Conservation (phyloP, 1,284 basidiomycete species). For the Heterobasidion irregulare region DNA sequence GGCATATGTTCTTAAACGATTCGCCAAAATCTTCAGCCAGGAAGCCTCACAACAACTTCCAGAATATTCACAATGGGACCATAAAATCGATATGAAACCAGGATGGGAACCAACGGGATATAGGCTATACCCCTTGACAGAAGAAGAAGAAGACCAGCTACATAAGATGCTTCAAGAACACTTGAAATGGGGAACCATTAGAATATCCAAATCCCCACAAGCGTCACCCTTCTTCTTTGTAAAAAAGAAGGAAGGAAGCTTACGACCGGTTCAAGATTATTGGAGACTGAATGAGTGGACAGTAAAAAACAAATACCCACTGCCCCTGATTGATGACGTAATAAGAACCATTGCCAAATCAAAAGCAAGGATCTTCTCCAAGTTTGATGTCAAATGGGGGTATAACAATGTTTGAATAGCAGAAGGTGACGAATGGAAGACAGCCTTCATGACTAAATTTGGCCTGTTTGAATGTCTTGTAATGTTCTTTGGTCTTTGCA, state of each 20-base stretch:
- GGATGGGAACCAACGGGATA: neutral
- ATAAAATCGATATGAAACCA: neutral
- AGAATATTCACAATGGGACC: no score
- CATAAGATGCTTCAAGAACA: neutral
- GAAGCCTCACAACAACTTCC: neutral
- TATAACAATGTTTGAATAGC: no score
- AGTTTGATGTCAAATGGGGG: no score
- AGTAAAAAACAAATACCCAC: neutral
- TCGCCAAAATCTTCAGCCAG: neutral
- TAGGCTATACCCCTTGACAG: neutral
- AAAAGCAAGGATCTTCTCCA: no score
- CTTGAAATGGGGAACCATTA: slow-evolving; percentile 8
- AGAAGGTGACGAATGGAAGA: no score
- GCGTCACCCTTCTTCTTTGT: slow-evolving; percentile 3
- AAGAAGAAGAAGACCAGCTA: neutral
- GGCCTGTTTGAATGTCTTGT: no score
- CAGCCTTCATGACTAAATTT: no score
- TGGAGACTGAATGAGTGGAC: neutral
- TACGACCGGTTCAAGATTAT: slow-evolving; percentile 3
- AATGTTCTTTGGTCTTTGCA: no score
- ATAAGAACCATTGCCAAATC: neutral
- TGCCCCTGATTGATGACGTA: no score
- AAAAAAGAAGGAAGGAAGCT: slow-evolving; percentile 1
- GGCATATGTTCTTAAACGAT: neutral
- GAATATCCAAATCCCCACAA: neutral